Conservation (phyloP, 2,329 filamentous ascomycete species). For the Microdochium bolleyi region DNA sequence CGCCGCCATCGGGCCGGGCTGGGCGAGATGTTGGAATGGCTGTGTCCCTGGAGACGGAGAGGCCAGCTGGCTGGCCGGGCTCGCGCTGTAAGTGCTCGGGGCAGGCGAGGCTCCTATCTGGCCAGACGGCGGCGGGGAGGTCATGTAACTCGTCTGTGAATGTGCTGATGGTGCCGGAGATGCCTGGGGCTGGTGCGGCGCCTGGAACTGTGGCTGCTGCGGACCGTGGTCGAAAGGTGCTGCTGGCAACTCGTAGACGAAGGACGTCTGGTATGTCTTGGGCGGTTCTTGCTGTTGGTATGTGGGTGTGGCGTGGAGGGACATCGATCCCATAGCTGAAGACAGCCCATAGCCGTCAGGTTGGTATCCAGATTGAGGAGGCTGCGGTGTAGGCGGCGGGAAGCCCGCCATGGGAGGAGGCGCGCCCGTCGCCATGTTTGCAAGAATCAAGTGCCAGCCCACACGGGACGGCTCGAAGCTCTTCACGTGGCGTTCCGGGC, state of each 20-base stretch:
- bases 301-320: neutral
- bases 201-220: neutral
- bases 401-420: neutral
- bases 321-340: neutral
- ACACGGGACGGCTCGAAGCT: too few species aligned
- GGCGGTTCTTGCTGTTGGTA: neutral
- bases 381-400: neutral
- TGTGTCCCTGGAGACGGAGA: neutral
- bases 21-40: neutral
- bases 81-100: too few species aligned
- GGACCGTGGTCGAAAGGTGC: neutral
- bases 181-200: neutral
- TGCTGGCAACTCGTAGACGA: neutral
- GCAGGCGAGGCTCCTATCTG: too few species aligned
- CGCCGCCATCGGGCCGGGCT: too few species aligned
- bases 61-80: too few species aligned
- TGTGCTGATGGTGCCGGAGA: too few species aligned
- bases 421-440: neutral
- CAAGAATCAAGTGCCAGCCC: too few species aligned
- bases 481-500: too few species aligned
- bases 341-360: too few species aligned
- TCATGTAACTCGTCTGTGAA: too few species aligned
- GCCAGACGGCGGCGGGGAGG: too few species aligned
- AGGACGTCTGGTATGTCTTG: neutral
- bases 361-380: too few species aligned